Percentiles rank a stretch among this genome's conserved stretches.
These are phyloP conservation scores for Colletotrichum sp. DNA, from an alignment of 2,329 filamentous ascomycete species.

Conservation along the genomic window DNA sequence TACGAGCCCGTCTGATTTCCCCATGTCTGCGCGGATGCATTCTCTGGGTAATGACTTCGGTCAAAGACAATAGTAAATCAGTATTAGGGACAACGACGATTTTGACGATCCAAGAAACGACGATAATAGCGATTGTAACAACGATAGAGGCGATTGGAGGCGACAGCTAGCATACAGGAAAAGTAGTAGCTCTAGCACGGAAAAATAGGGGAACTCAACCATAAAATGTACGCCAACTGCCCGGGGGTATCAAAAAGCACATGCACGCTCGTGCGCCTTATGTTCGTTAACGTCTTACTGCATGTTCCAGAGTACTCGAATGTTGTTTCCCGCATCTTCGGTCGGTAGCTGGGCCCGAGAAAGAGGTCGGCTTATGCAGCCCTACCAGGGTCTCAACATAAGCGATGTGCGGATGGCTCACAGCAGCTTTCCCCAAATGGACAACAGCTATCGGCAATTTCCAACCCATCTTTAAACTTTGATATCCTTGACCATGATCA, in stretches of 20 bases:
- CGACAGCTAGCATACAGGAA: not conserved
- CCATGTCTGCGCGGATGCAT: not conserved
- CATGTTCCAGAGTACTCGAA: not conserved
- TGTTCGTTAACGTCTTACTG: not conserved
- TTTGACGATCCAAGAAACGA: fast-evolving
- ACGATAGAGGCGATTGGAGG: not conserved
- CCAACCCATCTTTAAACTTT: not conserved
- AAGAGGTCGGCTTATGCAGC: not conserved
- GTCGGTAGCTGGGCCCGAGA: not conserved
- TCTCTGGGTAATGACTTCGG: not conserved
- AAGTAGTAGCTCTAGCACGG: not conserved
- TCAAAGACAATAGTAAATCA: not conserved
- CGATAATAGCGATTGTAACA: not conserved
- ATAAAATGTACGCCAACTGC: not conserved
- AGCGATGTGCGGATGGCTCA: not conserved
- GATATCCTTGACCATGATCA: not conserved
- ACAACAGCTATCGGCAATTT: not conserved
- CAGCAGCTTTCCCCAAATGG: not conserved
- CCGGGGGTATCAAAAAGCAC: not conserved
- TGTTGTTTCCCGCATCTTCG: not conserved
- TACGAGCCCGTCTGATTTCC: not conserved
- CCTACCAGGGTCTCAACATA: not conserved
- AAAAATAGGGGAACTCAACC: not conserved
- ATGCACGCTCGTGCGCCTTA: not conserved
- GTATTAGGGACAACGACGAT: not conserved